Evolutionary conservation across 1,139 yeast species (phyloP).

Genomic region (Groenewaldozyma auringiensis): DNA sequence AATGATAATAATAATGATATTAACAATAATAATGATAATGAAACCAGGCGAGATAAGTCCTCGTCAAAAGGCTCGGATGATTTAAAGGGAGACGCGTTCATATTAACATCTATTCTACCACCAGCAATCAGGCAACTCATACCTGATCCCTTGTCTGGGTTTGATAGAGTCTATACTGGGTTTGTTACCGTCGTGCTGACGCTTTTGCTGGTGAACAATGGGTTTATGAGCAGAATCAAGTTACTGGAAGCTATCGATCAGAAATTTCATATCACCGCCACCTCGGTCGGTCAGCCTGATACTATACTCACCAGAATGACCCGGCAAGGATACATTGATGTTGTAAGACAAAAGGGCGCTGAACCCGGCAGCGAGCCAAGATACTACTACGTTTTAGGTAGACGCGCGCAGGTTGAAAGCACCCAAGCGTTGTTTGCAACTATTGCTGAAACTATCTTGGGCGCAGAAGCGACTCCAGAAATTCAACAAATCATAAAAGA

Average conservation of each 20-base stretch:
- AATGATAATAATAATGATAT: background rate
- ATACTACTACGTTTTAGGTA: background rate
- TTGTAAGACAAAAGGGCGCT: conserved; percentile 3
- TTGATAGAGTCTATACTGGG: conserved; percentile 12
- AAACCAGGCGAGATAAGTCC: background rate
- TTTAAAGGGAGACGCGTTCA: conserved; percentile 5
- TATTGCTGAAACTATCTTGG: background rate
- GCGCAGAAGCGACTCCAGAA: background rate
- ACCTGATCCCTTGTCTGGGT: conserved; percentile 5
- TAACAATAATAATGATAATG: background rate
- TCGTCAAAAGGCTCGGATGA: background rate
- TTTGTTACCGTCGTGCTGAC: conserved; percentile 10
- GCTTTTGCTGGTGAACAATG: conserved; percentile 10
- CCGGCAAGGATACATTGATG: conserved; percentile 6
- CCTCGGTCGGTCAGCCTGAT: conserved; percentile 3
- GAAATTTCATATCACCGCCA: conserved; percentile 1
- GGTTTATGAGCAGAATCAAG: conserved; percentile 4
- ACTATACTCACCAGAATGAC: conserved; percentile 6
- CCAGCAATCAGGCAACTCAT: conserved; percentile 6
- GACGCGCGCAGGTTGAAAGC: conserved; percentile 3
- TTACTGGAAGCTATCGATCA: conserved; percentile 3
- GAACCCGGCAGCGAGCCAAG: conserved; percentile 3
- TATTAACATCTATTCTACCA: conserved; percentile 10
- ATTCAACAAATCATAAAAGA: background rate
- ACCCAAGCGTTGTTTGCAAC: background rate